Percentiles rank a stretch among this genome's conserved stretches.
Evolutionary conservation across 495 filamentous ascomycete species (phyloP).

Genomic region (Antarctomyces pellizariae): DNA sequence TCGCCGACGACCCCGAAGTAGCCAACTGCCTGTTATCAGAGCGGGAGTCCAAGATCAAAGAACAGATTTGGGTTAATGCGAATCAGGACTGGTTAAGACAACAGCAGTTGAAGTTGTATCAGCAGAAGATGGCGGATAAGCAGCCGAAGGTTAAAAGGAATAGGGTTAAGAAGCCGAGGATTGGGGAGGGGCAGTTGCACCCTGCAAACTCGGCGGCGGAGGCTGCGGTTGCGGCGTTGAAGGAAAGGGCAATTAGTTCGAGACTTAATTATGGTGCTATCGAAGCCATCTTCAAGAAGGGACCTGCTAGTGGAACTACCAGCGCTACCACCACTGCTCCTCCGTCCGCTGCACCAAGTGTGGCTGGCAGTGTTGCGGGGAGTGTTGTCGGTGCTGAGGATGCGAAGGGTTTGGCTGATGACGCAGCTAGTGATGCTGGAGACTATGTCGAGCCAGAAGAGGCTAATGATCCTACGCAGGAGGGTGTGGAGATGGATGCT

Average conservation of each 20-base stretch:
- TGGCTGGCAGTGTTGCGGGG: conserved; percentile 1
- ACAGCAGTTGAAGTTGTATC: conserved; percentile 53
- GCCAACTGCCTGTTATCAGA: conserved; percentile 45
- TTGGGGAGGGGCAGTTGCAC: conserved; percentile 31
- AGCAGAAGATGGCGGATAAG: conserved; percentile 34
- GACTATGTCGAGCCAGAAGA: neutral
- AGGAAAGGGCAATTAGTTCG: conserved; percentile 42
- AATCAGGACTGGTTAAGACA: conserved; percentile 77
- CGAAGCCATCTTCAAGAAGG: conserved; percentile 24
- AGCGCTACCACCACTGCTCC: conserved; percentile 4
- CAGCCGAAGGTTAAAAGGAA: conserved; percentile 25
- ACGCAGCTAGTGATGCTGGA: neutral
- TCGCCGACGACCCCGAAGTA: conserved; percentile 72
- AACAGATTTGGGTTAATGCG: conserved; percentile 76
- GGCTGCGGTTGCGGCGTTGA: conserved; percentile 50
- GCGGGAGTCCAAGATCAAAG: conserved; percentile 52
- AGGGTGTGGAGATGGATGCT: neutral
- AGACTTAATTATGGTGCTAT: conserved; percentile 67
- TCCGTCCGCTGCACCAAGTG: neutral
- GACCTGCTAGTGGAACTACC: conserved; percentile 7
- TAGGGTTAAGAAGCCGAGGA: conserved; percentile 26
- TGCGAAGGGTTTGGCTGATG: neutral
- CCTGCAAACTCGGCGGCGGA: conserved; percentile 40
- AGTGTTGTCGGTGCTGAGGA: conserved; percentile 1
- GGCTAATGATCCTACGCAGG: neutral